Evolutionary conservation across 73 alveolate species (phyloP).

Genomic region (Paramecium sonneborni): DNA sequence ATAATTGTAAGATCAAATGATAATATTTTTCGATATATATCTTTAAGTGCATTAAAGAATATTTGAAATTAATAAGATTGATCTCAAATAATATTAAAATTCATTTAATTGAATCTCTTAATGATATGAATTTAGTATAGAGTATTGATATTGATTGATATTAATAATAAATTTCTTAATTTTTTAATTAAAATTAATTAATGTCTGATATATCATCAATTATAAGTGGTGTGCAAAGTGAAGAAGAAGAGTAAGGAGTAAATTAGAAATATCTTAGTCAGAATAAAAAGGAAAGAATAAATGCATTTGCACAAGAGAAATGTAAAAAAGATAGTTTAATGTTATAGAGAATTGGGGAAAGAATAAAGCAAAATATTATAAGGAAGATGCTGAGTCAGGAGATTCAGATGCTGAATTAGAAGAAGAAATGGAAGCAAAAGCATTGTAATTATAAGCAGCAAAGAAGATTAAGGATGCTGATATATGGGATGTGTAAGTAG

Average conservation of each 20-base stretch:
- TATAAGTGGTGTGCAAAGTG: not conserved
- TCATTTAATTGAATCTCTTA: too few species aligned
- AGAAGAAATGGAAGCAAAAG: conserved; percentile 54
- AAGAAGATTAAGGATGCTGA: not conserved
- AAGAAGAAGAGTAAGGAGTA: not conserved
- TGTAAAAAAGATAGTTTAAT: not conserved
- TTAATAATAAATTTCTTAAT: not conserved
- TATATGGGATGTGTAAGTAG: conserved; percentile 12
- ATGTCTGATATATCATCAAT: conserved; percentile 13
- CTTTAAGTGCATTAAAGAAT: too few species aligned
- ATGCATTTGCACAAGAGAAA: not conserved
- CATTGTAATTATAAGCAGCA: not conserved
- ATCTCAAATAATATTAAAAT: too few species aligned
- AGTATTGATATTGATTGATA: too few species aligned
- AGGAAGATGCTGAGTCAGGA: conserved; percentile 10
- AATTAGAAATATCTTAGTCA: not conserved
- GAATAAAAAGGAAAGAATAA: not conserved
- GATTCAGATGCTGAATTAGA: conserved; percentile 47
- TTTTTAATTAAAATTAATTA: not conserved
- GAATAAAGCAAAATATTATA: conserved; percentile 2
- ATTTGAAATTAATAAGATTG: too few species aligned
- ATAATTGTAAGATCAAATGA: too few species aligned
- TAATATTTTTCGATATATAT: too few species aligned
- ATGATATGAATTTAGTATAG: too few species aligned
- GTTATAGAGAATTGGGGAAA: conserved; percentile 48